These are phyloP conservation scores for Bryopsis sp. DNA, from an alignment of 139 green algal genomes.

Conservation along the genomic window DNA sequence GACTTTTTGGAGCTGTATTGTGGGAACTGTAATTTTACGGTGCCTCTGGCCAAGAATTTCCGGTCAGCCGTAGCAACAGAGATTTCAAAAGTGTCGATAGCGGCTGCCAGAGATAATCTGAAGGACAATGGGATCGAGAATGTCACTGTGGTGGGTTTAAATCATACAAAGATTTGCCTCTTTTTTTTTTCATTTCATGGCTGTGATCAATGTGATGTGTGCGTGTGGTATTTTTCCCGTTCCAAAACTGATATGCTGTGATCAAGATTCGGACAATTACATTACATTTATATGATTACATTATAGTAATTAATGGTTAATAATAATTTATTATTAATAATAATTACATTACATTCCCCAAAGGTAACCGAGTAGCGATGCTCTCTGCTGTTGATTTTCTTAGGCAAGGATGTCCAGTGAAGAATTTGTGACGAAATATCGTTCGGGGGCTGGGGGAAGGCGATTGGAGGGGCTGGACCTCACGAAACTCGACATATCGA, in stretches of 20 bases:
- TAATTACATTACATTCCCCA: background rate
- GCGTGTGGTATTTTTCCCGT: too few relatives aligned
- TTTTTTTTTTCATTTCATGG: too few relatives aligned
- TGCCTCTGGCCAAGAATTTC: slow-evolving; percentile 78
- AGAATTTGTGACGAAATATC: slow-evolving; percentile 73
- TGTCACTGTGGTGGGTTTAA: slow-evolving; percentile 21
- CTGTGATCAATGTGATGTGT: too few relatives aligned
- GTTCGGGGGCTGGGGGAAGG: slow-evolving; percentile 26
- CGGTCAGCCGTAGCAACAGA: slow-evolving; percentile 76
- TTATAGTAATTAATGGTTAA: too few relatives aligned
- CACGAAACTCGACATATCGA: slow-evolving; percentile 48
- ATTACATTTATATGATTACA: too few relatives aligned
- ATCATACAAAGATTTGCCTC: too few relatives aligned
- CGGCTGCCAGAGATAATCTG: slow-evolving; percentile 56
- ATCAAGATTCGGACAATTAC: too few relatives aligned
- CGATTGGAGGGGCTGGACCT: slow-evolving; percentile 35
- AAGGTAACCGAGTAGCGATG: background rate
- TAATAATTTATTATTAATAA: too few relatives aligned
- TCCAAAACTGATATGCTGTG: too few relatives aligned
- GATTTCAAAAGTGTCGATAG: slow-evolving; percentile 69
- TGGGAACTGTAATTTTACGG: slow-evolving; percentile 92
- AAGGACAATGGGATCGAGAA: slow-evolving; percentile 41
- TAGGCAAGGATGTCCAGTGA: slow-evolving; percentile 63
- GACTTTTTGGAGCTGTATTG: slow-evolving; percentile 88
- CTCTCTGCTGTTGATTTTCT: background rate